Evolutionary conservation across 2,329 filamentous ascomycete genomes (phyloP), one percentile per base, ranked within the genome.

Genomic region (Calonectria henricotiae): DNA sequence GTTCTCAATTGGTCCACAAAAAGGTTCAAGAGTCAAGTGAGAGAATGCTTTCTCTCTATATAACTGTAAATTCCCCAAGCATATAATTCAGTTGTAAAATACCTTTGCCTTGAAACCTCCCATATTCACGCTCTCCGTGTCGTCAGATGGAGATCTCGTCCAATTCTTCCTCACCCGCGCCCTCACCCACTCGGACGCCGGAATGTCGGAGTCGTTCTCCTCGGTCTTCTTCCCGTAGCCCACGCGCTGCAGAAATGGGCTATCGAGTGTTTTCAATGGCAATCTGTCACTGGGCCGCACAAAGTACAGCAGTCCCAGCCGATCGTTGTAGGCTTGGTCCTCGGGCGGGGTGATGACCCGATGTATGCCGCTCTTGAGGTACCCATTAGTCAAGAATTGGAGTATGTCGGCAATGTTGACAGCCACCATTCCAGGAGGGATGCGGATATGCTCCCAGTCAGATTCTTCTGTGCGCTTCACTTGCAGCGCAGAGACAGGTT

Each of bases 101-200:
- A 55, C 49, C 30, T 55, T 55, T 23, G 49, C 49, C 49, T 55
- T 37, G 49, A 55, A 55, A 13, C 49, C 32, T 23, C 30, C 49
- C 49, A 37, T 15, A 3, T 55, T 13, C 4, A 55, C 49, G 8
- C 27, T 32, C 49, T 55, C 49, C 5, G 32, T 55, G 11, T 55
- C 49, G 9, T 55, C 49, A 15, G 49, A 55, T 5, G 49, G 49
- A 23, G 49, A 55, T 11, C 49, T 23, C 1, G 49, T 55, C 49
- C 49, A 55, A 25, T 55, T 55, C 49, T 55, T 55, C 9, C 30
- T 23, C 32, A 55, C 49, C n/a, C 49, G n/a, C 11, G 49, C 49
- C 32, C 49, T 55, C 8, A 55, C 49, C 30, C 49, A 55, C 32
- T 37, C 49, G 4, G 49, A 55, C 9, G 49, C 49, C 4, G 49